Evolutionary conservation across 106 monocot genomes (phyloP), one percentile per base, ranked within the genome.

Genomic region (Cymbidium sinense): DNA sequence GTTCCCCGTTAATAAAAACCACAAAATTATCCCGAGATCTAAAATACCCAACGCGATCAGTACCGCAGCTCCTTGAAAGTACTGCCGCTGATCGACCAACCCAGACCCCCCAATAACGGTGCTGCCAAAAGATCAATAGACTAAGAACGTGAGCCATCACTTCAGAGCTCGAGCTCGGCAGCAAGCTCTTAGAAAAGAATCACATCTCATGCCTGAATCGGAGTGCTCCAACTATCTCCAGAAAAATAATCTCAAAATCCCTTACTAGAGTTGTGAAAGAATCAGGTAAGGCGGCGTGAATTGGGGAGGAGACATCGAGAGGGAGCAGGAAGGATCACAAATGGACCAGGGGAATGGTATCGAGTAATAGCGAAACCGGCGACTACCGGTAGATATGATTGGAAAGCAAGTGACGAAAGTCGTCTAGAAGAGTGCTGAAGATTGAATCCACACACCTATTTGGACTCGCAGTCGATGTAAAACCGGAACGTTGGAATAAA

Each of bases 1-100:
- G 34, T 47, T 52, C 18, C 78, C 73, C 50, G 81, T 82, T 71
- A 17, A 86, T 52, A 7, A 75, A 78, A 58, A 86, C 23, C 21
- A 58, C 33, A 34, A 34, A 70, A 41, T 70, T 76, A 71, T 79
- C 71, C 43, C 44, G 9, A 0, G 64, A 30, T 21, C 74, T 70
- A 20, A 64, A 70, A 50, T 50, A 70, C 34, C 19, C 70, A 70
- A 86, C 39, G 20, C 35, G 50, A 79, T 82, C 85, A 28, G 8
- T 5, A 43, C 79, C 81, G 67, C 82, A 82, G n/a, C 15, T 50
- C 43, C 37, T n/a, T 34, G 47, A 75, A 31, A 25, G 17, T n/a
- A 3, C 76, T 27, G 7, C 79, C 25, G 31, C 34, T 3, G 55
- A 70, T 7, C 21, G 54, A 43, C 52, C 58, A 19, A 30, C 71